A percentile compares a stretch with the other conserved stretches of the same genome.
phyloP scores from a whole-genome alignment of 108 stramenopile genomes.

The Pseudonitzschia multiseries region DNA sequence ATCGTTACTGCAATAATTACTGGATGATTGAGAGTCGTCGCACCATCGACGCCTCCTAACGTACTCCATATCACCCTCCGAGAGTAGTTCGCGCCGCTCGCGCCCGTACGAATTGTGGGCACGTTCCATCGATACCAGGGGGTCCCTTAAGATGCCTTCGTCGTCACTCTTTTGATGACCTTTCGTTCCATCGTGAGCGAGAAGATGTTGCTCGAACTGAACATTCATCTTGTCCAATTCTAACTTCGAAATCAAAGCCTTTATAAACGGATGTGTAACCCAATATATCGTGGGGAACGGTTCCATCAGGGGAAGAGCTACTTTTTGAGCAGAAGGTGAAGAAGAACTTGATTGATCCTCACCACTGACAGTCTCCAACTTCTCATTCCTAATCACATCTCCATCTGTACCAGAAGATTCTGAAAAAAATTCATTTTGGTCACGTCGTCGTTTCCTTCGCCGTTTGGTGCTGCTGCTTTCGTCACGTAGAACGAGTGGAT shows the following conservation, averaged over 20 bases:
- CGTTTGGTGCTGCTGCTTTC: slow-evolving; percentile 59
- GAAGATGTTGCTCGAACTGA: slow-evolving; percentile 22
- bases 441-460: slow-evolving; percentile 58
- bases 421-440: slow-evolving; percentile 29
- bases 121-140: slow-evolving; percentile 60
- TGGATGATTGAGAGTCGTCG: slow-evolving; percentile 3
- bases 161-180: slow-evolving; percentile 18
- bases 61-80: slow-evolving; percentile 38
- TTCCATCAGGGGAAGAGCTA: slow-evolving; percentile 65
- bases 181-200: slow-evolving; percentile 31
- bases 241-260: slow-evolving; percentile 56
- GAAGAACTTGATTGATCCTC: neutral
- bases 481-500: slow-evolving; percentile 73
- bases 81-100: slow-evolving; percentile 52
- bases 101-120: slow-evolving; percentile 72
- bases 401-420: neutral
- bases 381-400: neutral
- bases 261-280: slow-evolving; percentile 70
- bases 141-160: neutral
- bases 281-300: slow-evolving; percentile 88
- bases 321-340: slow-evolving; percentile 15
- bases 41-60: slow-evolving; percentile 31
- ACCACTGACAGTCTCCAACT: neutral
- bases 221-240: slow-evolving; percentile 46
- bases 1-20: neutral